Base-by-base conservation (phyloP, 495 filamentous ascomycete species). In the Amniculicola lignicola region DNA sequence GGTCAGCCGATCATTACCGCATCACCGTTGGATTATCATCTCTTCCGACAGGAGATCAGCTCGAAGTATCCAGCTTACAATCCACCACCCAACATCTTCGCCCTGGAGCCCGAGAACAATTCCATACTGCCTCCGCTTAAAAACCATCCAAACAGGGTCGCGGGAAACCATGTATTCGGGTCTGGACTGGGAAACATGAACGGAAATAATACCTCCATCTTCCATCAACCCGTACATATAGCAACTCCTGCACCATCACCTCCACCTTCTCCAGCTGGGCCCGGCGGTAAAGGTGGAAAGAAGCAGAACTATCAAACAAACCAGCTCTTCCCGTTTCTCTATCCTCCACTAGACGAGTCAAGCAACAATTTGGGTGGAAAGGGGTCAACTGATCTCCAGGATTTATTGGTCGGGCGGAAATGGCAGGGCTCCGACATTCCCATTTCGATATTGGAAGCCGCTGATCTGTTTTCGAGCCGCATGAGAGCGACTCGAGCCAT, bases 251-350 rank as follows among this genome's bases (percentile, higher is more conserved):
- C 90, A 0, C 93, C 94, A n/a, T 97, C 94, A 4, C 93, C 93
- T 21, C 93, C 93, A 1, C 93, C 93, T 10, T 95, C 90, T 4
- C 94, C 93, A 2, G 87, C 85, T 2, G 84, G 82, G 0, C 84
- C 87, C 3, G 90, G 90, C 31, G 90, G 90, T 3, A 98, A 98
- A 69, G 88, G 86, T 38, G 90, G 86, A 14, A 98, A 98, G 74
- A 98, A 98, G 65, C 94, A 97, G 59, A 98, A 97, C 54, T 98
- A 97, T 67, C 93, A 98, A 69, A 98, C 93, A 0, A 98, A 98
- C 66, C 93, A 98, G 59, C 91, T 95, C 62, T 98, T 98, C 60
- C 93, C 93, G 0, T 96, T 98, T 62, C 82, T 98, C 73, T 98
- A 97, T 63, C 94, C 93, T 2, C 91, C 93, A 1, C 71, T 94